Evolutionary conservation across 202 grass and related monocot genomes (phyloP).

Genomic region (Cymbopogon flexuosus): DNA sequence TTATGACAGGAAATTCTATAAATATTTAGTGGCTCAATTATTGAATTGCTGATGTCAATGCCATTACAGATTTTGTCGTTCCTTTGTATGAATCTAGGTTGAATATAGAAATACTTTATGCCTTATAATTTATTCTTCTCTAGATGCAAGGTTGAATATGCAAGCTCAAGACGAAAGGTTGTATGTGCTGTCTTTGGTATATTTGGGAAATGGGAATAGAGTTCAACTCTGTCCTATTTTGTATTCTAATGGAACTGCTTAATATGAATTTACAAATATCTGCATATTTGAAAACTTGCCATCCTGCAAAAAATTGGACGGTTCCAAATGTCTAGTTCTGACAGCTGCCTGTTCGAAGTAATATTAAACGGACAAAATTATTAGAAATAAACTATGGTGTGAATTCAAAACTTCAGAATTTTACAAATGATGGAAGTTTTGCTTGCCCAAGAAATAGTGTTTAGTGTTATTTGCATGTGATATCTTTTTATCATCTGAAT

Average conservation of each 20-base stretch:
- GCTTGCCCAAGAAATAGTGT: neutral
- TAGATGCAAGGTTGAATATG: neutral
- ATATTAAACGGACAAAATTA: neutral
- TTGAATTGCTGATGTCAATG: neutral
- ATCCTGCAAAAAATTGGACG: neutral
- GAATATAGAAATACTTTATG: neutral
- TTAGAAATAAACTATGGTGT: neutral
- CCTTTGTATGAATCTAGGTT: neutral
- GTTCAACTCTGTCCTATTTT: neutral
- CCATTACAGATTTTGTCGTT: neutral
- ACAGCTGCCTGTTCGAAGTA: neutral
- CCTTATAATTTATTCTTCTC: no score
- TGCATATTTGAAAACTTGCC: neutral
- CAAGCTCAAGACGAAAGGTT: neutral
- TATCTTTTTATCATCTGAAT: neutral
- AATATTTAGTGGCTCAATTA: neutral
- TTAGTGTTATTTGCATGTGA: neutral
- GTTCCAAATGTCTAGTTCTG: neutral
- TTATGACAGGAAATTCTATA: neutral
- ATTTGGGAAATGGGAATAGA: neutral
- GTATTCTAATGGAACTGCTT: neutral
- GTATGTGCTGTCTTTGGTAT: neutral
- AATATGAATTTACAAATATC: neutral
- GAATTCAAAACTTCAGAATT: neutral
- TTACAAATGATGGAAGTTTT: neutral